phyloP scores from a whole-genome alignment of 2,329 filamentous ascomycete genomes.

The Golovinomyces cichoracearum region DNA sequence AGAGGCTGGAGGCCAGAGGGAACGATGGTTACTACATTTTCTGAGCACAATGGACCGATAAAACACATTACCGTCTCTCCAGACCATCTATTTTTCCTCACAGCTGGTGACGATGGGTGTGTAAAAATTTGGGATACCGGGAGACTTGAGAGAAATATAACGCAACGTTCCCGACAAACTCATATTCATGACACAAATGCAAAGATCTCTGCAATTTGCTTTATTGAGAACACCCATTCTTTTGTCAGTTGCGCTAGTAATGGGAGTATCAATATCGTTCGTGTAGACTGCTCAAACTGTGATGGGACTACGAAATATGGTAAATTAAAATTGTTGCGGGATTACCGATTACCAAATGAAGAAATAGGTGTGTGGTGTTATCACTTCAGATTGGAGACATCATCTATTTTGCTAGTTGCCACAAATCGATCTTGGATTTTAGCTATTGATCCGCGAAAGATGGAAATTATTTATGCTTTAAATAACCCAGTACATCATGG shows the following conservation, averaged over 20 bases:
- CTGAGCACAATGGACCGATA: constrained; percentile 61
- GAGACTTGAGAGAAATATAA: constrained; percentile 71
- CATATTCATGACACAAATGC: constrained; percentile 48
- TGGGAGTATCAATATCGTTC: constrained; percentile 71
- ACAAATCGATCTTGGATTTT: constrained; percentile 67
- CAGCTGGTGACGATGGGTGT: constrained; percentile 68
- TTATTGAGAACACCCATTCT: constrained; percentile 79
- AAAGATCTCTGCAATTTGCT: constrained; percentile 58
- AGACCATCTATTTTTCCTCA: constrained; percentile 86
- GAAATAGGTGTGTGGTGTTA: constrained; percentile 79
- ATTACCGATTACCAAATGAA: constrained; percentile 47
- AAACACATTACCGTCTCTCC: constrained; percentile 62
- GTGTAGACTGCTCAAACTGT: constrained; percentile 28
- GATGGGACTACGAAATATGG: constrained; percentile 45
- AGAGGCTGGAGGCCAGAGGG: constrained; percentile 64
- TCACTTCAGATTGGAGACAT: constrained; percentile 61
- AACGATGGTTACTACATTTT: constrained; percentile 61
- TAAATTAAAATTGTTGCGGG: constrained; percentile 47
- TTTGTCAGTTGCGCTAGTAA: constrained; percentile 80
- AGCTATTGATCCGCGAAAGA: constrained; percentile 64
- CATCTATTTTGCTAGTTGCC: constrained; percentile 60
- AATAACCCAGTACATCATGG: constrained; percentile 81
- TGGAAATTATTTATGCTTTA: constrained; percentile 55
- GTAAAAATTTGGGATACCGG: constrained; percentile 87
- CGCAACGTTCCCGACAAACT: constrained; percentile 63